phyloP scores from a whole-genome alignment of 345 rosid species.

The Eutrema heterophyllum region DNA sequence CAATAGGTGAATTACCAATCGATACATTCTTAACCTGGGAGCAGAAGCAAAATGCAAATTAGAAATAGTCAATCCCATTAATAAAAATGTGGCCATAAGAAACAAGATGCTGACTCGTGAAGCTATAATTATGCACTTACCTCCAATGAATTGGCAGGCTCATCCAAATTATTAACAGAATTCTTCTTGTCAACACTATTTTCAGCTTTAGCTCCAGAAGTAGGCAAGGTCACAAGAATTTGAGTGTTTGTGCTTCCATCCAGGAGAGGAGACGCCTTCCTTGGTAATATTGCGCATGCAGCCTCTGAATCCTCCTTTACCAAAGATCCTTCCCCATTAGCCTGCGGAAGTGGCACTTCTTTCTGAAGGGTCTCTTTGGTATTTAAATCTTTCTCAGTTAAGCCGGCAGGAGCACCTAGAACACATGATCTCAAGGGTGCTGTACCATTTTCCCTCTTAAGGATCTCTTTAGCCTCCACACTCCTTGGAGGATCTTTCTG shows the following conservation, averaged over 20 bases:
- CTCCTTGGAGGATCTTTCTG: background rate
- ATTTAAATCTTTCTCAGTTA: constrained; percentile 28
- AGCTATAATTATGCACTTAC: constrained; percentile 30
- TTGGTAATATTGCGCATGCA: background rate
- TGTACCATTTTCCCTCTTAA: constrained; percentile 21
- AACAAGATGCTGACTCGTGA: background rate
- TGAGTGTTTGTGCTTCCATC: constrained; percentile 18
- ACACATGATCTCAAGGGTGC: constrained; percentile 5
- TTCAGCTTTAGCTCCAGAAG: constrained; percentile 22
- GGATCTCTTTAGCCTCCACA: background rate
- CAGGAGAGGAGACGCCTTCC: background rate
- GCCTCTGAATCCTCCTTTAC: constrained; percentile 24
- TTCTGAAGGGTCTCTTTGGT: constrained; percentile 30
- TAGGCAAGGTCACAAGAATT: constrained; percentile 17
- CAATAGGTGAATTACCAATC: constrained; percentile 9
- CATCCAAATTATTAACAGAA: constrained; percentile 13
- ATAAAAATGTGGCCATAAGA: constrained; percentile 11
- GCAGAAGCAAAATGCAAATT: constrained; percentile 17
- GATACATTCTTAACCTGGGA: constrained; percentile 34
- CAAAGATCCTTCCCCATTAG: constrained; percentile 26
- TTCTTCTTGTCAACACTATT: constrained; percentile 15
- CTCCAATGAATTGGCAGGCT: constrained; percentile 29
- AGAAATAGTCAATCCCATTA: constrained; percentile 14
- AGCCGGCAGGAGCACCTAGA: constrained; percentile 24
- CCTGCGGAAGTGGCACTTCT: constrained; percentile 28